Evolutionary conservation across 2,329 filamentous ascomycete genomes (phyloP), one percentile per base, ranked within the genome.

Genomic region (Tolypocladium tundrense): DNA sequence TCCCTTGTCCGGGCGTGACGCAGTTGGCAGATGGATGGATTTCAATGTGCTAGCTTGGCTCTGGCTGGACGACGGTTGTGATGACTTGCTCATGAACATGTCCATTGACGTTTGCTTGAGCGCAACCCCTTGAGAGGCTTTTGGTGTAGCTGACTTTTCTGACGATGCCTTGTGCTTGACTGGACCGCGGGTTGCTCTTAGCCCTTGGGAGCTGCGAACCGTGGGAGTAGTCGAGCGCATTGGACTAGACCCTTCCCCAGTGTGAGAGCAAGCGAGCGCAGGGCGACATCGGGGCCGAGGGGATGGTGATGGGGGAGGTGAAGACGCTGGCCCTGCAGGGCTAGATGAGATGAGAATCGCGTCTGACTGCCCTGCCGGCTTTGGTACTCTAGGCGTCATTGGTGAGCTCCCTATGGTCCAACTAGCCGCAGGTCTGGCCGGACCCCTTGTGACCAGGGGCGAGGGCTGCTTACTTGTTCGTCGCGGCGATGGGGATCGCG

Each of bases 281-380:
- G 41, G 24, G 19, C 42, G 60, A 53, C 27, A n/a, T 27, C 57
- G 59, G 59, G 63, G 59, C 35, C 45, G 51, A 60, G 66, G 59
- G 50, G 69, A 60, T 59, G 62, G 60, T 60, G 64, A 61, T 59
- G 60, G 53, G 60, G 68, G 57, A 69, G 70, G 66, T 61, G 73
- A 71, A 37, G 65, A 57, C 50, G 60, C 57, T 27, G 60, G 54
- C 50, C 55, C 58, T 67, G 67, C 62, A 55, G 77, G 76, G 60
- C 76, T 78, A 67, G 76, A 79, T 63, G 72, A 68, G 67, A 79
- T 73, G 61, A 73, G 54, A 68, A 79, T 77, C 60, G 75, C 63
- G 64, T 78, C 70, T 65, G 65, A 62, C 58, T 58, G 58, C 59
- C 56, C 58, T 55, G 57, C 56, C 39, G 57, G 43, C 58, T 53